Base-by-base conservation (phyloP, 345 rosid species). In the Gossypium sturtianum region DNA sequence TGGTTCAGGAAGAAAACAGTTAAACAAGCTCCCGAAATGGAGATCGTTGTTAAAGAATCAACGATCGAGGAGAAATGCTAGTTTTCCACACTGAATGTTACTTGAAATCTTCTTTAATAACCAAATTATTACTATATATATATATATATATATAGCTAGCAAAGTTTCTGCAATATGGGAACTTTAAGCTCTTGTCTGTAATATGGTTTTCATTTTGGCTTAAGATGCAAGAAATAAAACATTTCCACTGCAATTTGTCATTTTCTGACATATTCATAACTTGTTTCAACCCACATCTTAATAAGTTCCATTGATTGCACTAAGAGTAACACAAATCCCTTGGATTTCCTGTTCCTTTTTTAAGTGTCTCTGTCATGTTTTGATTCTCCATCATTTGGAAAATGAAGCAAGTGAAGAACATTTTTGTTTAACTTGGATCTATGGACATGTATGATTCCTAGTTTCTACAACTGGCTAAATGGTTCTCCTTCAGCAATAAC, bases 1-100 rank as follows among this genome's bases (percentile, higher is more conserved):
- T 84, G 91, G 90, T 84, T 74, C 74, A 86, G 82, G 75, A 86
- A 78, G 53, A 77, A 69, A 27, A 66, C 74, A 22, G 63, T 72
- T 56, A 76, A 80, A 76, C 70, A 79, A 27, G 79, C 15, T 25
- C 44, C 71, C 2, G 70, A 81, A 69, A 59, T 71, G 65, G 74
- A 69, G 63, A 82, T 75, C 9, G 44, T 25, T n/a, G 81, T 80
- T 17, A 78, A 77, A 38, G 65, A 71, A 6, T 77, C 75, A 3
- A 34, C 82, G n/a, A 77, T 69, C 16, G 84, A 84, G 43, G 72
- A 80, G 69, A 79, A 82, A 60, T 75, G 71, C 74, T 82, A 77
- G 74, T 29, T 45, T 27, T 12, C 34, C 8, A 12, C 12, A n/a
- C 23, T 2, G 25, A 9, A 38, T 63, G 22, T 19, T 43, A 3